Conservation (phyloP, 768 basidiomycete species). For the Dioszegia aurantiaca region DNA sequence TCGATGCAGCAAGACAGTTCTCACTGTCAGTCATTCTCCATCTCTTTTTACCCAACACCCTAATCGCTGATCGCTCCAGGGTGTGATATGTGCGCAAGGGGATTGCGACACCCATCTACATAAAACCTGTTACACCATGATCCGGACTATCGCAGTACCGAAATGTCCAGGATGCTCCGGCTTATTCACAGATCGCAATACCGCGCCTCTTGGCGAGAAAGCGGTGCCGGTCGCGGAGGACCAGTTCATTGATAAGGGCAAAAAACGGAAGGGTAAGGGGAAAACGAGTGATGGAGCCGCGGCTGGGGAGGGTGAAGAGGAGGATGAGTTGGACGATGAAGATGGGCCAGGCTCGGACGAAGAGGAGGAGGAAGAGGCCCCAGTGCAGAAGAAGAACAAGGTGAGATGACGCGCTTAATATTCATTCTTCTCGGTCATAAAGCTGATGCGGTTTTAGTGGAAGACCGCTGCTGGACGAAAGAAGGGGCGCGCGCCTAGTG, state of each 20-base stretch:
- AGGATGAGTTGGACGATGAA: slow-evolving; percentile 11
- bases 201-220: slow-evolving; percentile 40
- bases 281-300: too few relatives aligned
- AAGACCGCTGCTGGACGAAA: too few relatives aligned
- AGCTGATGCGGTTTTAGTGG: too few relatives aligned
- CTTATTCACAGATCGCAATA: slow-evolving; percentile 18
- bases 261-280: slow-evolving; percentile 20
- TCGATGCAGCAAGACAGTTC: slow-evolving; percentile 36
- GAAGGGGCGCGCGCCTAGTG: too few relatives aligned
- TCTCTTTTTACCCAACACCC: neutral
- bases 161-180: slow-evolving; percentile 34
- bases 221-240: slow-evolving; percentile 32
- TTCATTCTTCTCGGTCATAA: too few relatives aligned
- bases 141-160: slow-evolving; percentile 15
- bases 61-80: too few relatives aligned
- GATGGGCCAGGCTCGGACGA: slow-evolving; percentile 20
- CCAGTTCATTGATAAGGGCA: slow-evolving; percentile 11
- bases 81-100: slow-evolving; percentile 25
- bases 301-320: slow-evolving; percentile 20
- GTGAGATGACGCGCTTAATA: too few relatives aligned
- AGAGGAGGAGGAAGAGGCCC: slow-evolving; percentile 22
- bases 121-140: slow-evolving; percentile 30
- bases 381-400: slow-evolving; percentile 4
- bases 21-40: slow-evolving; percentile 30
- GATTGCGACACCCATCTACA: slow-evolving; percentile 42